Evolutionary conservation across 2,329 filamentous ascomycete genomes (phyloP), one percentile per base, ranked within the genome.

Genomic region (Scolecobasidium constrictum): DNA sequence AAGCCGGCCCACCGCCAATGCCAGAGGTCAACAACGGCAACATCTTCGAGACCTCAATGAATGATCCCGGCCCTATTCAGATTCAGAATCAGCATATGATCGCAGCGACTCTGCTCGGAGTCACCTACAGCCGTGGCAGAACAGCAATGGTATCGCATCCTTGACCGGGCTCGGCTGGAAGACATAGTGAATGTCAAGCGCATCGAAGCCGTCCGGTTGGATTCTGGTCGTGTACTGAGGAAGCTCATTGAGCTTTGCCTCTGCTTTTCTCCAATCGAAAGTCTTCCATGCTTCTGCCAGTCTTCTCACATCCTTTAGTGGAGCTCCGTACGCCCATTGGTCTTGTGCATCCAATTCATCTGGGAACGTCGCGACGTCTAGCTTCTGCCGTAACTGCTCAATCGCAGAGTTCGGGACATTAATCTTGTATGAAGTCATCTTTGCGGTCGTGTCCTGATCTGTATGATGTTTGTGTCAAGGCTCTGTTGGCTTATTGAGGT

Each of bases 11-110:
- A 6, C 60, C 59, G 4, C 51, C 53, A 4, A 55, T 51, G 12
- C 53, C 53, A 12, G 54, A 48, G 4, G 60, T 57, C 7, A 77
- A 56, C 2, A 68, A 49, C 2, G 61, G 56, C 1, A 86, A 62
- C 36, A 85, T 61, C 52, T 81, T 83, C 16, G 63, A 59, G 2
- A 76, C 77, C 59, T 86, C 81, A 37, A 81, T 55, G 53, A 83
- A 84, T 48, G 73, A 79, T 1, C 82, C 81, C 0, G 82, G 82
- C 75, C 77, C 52, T 67, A n/a, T 15, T n/a, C 38, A n/a, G 19
- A 38, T 38, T 38, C 13, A 33, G 39, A 15, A 4, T 35, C 16
- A 22, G n/a, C 19, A 4, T 3, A 9, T 17, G 31, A 7, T 4
- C 9, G 19, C 11, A 39, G 9, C 22, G 6, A 22, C 22, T 5